phyloP scores from a whole-genome alignment of 2,329 filamentous ascomycete species.

The Pseudophaeomoniella oleicola region DNA sequence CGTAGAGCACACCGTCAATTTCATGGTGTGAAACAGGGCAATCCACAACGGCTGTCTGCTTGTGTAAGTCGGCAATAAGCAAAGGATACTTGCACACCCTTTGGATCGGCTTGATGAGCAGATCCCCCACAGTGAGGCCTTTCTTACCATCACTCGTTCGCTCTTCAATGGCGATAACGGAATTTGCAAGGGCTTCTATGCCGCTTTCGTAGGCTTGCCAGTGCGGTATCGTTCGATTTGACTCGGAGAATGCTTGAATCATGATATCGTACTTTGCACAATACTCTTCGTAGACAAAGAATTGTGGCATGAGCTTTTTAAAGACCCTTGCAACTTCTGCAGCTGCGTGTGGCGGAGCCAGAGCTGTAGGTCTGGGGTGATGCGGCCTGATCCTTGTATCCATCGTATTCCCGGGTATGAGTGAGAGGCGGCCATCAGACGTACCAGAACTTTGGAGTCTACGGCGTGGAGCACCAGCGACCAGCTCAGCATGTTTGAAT shows the following conservation, averaged over 20 bases:
- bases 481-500: not conserved
- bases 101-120: constrained; percentile 93
- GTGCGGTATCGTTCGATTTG: constrained; percentile 52
- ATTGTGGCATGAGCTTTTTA: constrained; percentile 50
- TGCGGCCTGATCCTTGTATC: too few relatives aligned
- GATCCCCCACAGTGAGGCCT: constrained; percentile 66
- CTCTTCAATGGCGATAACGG: constrained; percentile 55
- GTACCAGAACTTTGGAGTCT: too few relatives aligned
- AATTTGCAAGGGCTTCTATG: constrained; percentile 66
- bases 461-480: constrained; percentile 20
- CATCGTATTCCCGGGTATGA: too few relatives aligned
- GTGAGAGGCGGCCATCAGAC: too few relatives aligned
- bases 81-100: constrained; percentile 83
- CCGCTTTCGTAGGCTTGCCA: constrained; percentile 76
- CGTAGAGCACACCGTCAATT: constrained; percentile 57
- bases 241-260: constrained; percentile 58
- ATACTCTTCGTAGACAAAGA: constrained; percentile 85
- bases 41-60: constrained; percentile 68
- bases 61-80: constrained; percentile 69
- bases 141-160: constrained; percentile 52
- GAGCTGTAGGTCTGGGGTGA: too few relatives aligned
- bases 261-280: constrained; percentile 79
- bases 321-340: constrained; percentile 40
- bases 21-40: constrained; percentile 72
- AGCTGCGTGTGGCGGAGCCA: constrained; percentile 33